These are phyloP conservation scores for Salix arbutifolia DNA, from an alignment of 345 rosid genomes.

Conservation along the genomic window DNA sequence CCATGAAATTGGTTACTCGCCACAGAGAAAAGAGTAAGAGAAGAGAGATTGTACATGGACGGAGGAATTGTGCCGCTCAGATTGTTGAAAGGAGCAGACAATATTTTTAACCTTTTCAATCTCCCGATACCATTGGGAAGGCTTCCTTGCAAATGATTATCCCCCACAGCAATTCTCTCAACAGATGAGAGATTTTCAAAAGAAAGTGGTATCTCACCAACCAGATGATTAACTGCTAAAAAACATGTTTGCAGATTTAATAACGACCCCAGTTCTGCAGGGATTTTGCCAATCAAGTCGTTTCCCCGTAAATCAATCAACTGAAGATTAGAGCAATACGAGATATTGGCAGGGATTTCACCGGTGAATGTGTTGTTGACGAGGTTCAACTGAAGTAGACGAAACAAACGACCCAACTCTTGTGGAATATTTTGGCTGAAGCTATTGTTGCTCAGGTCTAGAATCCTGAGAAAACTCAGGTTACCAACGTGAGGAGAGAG, in stretches of 20 bases:
- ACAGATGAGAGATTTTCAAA: not conserved
- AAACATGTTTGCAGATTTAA: not conserved
- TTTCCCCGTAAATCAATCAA: fast-evolving
- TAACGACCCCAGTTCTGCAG: constrained; percentile 3
- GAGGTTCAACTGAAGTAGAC: constrained; percentile 11
- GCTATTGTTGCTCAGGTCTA: constrained; percentile 18
- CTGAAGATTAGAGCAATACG: not conserved
- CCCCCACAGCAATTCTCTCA: not conserved
- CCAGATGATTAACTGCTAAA: not conserved
- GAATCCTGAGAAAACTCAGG: not conserved
- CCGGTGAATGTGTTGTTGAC: constrained; percentile 23
- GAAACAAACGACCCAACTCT: constrained; percentile 26
- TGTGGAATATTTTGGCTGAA: constrained; percentile 19
- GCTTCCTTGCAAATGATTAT: too few species aligned
- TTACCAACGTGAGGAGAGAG: not conserved
- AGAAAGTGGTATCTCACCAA: not conserved
- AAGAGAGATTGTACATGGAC: constrained; percentile 5
- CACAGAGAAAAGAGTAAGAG: not conserved
- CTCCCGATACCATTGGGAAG: not conserved
- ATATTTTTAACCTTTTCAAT: not conserved
- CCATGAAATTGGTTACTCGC: constrained; percentile 16
- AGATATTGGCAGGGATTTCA: constrained; percentile 19
- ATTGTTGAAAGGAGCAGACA: not conserved
- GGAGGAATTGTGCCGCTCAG: constrained; percentile 2
- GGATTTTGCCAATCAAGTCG: not conserved